Evolutionary conservation across 768 basidiomycete genomes (phyloP).

Genomic region (Pleurotus giganteus): DNA sequence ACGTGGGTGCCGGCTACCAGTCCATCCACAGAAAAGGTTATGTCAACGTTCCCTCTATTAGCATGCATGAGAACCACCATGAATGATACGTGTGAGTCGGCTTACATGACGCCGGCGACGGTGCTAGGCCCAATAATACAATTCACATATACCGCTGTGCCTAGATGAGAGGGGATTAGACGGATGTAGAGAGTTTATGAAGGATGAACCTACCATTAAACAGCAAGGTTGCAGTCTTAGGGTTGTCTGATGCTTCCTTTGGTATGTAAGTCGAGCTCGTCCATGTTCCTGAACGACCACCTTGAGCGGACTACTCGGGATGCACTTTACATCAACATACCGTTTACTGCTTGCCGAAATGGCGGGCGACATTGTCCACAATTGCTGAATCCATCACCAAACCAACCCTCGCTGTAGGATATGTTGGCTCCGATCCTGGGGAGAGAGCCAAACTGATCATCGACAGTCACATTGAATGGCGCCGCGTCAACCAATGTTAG

Average conservation of each 20-base stretch:
- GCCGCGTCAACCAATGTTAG: neutral
- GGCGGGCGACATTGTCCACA: neutral
- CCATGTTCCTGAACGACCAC: neutral
- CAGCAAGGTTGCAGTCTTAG: neutral
- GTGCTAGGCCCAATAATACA: slow-evolving; percentile 4
- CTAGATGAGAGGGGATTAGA: neutral
- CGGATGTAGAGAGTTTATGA: neutral
- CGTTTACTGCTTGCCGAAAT: neutral
- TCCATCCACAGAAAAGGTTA: slow-evolving; percentile 5
- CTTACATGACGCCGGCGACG: neutral
- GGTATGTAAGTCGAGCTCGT: neutral
- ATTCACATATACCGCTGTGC: slow-evolving; percentile 7
- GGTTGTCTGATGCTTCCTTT: neutral
- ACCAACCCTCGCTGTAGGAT: slow-evolving; percentile 7
- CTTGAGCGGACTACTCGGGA: neutral
- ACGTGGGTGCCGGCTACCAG: neutral
- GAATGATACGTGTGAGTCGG: neutral
- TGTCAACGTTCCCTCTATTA: slow-evolving; percentile 4
- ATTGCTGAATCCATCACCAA: neutral
- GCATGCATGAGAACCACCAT: neutral
- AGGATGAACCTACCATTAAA: neutral
- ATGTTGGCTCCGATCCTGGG: neutral
- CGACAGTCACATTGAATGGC: slow-evolving; percentile 6
- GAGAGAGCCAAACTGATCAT: neutral
- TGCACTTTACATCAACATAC: neutral